Percentiles rank a stretch among this genome's conserved stretches.
These are phyloP conservation scores for Aspergillus incahuasiensis DNA, from an alignment of 495 filamentous ascomycete genomes.

Conservation along the genomic window DNA sequence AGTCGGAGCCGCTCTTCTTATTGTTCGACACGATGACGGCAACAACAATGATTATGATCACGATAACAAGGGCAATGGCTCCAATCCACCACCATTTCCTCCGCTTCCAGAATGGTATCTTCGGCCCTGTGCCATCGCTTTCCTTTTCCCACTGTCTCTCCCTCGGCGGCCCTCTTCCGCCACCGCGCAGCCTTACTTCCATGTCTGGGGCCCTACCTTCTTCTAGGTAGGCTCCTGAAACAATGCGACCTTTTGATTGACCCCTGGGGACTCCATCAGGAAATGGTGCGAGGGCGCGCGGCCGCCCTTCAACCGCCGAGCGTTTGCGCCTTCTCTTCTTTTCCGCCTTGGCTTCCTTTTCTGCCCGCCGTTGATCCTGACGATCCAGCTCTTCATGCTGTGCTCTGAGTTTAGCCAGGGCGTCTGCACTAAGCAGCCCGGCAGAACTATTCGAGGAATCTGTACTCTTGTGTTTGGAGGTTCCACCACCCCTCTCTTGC, in stretches of 20 bases:
- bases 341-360: constrained; percentile 34
- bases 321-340: constrained; percentile 32
- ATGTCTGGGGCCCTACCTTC: constrained; percentile 50
- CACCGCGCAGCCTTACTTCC: constrained; percentile 36
- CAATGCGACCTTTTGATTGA: constrained; percentile 52
- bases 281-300: constrained; percentile 25
- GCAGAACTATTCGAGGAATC: constrained; percentile 40
- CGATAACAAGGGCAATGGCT: constrained; percentile 50
- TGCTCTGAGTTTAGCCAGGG: constrained; percentile 58
- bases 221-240: constrained; percentile 65
- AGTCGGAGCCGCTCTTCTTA: constrained; percentile 29
- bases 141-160: constrained; percentile 28
- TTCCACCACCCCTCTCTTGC: constrained; percentile 4
- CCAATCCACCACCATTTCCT: constrained; percentile 36
- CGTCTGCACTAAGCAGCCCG: constrained; percentile 44
- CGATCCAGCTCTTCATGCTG: constrained; percentile 43
- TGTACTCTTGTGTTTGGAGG: constrained; percentile 35
- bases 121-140: constrained; percentile 29
- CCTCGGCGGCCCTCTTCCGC: constrained; percentile 30
- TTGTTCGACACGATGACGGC: constrained; percentile 70
- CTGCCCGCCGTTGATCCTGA: constrained; percentile 18
- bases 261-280: constrained; percentile 30
- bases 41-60: constrained; percentile 69
- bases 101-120: constrained; percentile 30
- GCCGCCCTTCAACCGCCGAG: constrained; percentile 24